Evolutionary conservation across 2,329 filamentous ascomycete genomes (phyloP), one percentile per base, ranked within the genome.

Genomic region (Drechslera avenae): DNA sequence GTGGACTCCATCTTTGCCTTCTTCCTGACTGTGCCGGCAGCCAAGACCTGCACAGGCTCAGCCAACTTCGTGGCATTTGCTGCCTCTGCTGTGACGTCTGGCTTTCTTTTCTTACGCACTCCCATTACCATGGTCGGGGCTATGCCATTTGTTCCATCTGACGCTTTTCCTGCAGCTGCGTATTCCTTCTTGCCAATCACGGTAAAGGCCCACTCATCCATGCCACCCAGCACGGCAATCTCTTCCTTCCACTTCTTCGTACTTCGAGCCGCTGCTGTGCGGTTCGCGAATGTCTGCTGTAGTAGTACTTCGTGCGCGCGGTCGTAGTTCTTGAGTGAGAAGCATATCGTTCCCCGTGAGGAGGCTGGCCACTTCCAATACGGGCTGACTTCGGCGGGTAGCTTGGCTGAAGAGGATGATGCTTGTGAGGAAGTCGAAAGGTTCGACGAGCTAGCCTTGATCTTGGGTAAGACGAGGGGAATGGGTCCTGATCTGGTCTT

Each of bases 241-340:
- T 93, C 88, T 12, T 80, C 80, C 35, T 86, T 79, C 89, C 89
- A 94, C 45, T 87, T 83, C 43, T 73, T 76, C 2, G 89, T 90
- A 63, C 88, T 90, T 26, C 79, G 78, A 1, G 75, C 76, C 0
- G 87, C 86, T 39, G 87, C 82, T 9, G 83, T 81, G 3, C 85
- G 72, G 7, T 81, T 87, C 1, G 84, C 79, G 71, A 94, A 94
- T 69, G 91, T 88, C 0, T 91, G 81, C 50, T 87, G 84, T 4
- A 92, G 79, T 0, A 94, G 77, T 8, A 90, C 74, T 59, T 91
- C 88, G 16, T 84, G 79, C 7, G 85, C 83, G 9, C 87, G 83
- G 56, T 85, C 85, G 73, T 91, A 91, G 40, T 82, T 80, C 19
- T 78, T 75, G 17, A 87, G 83, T 10, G 83, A 80, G 3, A 91